Evolutionary conservation across 805 yeast genomes (phyloP), one percentile per base, ranked within the genome.

Genomic region (Lachancea kluyveri): DNA sequence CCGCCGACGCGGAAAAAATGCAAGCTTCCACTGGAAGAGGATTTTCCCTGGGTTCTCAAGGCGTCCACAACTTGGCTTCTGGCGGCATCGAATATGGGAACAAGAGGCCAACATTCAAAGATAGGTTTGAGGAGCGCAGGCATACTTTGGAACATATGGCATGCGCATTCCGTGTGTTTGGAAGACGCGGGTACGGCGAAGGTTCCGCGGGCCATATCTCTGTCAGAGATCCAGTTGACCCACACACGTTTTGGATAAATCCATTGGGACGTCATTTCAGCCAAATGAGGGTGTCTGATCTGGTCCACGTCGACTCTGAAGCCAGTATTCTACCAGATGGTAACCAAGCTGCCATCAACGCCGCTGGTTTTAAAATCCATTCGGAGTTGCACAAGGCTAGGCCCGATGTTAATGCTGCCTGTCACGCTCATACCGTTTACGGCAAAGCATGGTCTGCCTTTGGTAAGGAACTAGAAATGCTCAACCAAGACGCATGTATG

Each of bases 191-290:
- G 11, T 84, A 62, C 57, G 65, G 77, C 11, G 86, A 82, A 54
- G 95, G 94, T 10, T 57, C 75, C 13, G 86, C 94, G 0, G 95
- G 95, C 14, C 95, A 85, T 53, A 84, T 85, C 36, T 79, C 92
- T 6, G 70, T 85, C 8, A 70, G 92, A 45, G 95, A 85, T 50
- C 95, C 95, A 3, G 75, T 81, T 26, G 75, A 79, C 41, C 80
- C 80, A n/a, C 54, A 65, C 27, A 81, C 90, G 3, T 85, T 85
- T 55, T 85, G 95, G 95, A 82, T 85, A 54, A 85, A 85, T 59
- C 95, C 95, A 4, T 62, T 85, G 41, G 90, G 81, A n/a, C 70
- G 67, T 43, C 95, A 85, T 57, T 85, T 81, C 54, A 67, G 72
- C 13, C 50, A 71, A 26, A 59, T 78, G 50, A 71, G 64, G 43